A percentile compares a stretch with the other conserved stretches of the same genome.
Conservation (phyloP, 2,329 filamentous ascomycete genomes). For the Sporothrix protearum region DNA sequence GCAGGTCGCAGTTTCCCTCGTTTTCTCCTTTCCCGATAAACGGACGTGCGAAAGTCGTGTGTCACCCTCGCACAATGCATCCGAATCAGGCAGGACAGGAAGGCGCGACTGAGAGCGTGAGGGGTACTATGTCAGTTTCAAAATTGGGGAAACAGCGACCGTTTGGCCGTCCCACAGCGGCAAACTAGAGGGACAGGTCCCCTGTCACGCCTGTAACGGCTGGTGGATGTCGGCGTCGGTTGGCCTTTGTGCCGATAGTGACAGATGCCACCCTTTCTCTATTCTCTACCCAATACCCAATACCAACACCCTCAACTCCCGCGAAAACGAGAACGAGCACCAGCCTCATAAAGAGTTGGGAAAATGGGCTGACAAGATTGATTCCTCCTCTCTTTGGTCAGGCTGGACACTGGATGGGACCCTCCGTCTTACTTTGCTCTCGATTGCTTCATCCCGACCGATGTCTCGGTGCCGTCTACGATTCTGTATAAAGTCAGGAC, state of each 20-base stretch:
- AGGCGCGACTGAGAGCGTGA: constrained; percentile 4
- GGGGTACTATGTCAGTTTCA: neutral
- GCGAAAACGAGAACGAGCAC: constrained; percentile 4
- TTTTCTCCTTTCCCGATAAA: neutral
- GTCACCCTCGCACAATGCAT: neutral
- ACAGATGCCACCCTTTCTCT: neutral
- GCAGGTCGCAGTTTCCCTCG: neutral
- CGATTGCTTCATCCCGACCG: neutral
- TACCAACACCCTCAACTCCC: neutral
- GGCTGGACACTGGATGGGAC: neutral
- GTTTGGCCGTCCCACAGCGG: neutral
- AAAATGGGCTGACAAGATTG: neutral
- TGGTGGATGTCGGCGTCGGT: neutral
- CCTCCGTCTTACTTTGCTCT: neutral
- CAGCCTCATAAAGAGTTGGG: too few relatives aligned
- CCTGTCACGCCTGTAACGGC: neutral
- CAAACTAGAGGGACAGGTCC: neutral
- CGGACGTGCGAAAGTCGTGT: neutral
- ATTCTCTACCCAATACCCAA: too few relatives aligned
- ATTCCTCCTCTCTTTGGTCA: neutral
- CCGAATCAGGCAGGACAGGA: neutral
- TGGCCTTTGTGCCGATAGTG: neutral
- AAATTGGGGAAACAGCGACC: neutral
- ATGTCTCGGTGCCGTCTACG: neutral
- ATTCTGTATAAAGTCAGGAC: neutral